Base-by-base conservation (phyloP, 495 filamentous ascomycete genomes). In the Penicillium pulvis region DNA sequence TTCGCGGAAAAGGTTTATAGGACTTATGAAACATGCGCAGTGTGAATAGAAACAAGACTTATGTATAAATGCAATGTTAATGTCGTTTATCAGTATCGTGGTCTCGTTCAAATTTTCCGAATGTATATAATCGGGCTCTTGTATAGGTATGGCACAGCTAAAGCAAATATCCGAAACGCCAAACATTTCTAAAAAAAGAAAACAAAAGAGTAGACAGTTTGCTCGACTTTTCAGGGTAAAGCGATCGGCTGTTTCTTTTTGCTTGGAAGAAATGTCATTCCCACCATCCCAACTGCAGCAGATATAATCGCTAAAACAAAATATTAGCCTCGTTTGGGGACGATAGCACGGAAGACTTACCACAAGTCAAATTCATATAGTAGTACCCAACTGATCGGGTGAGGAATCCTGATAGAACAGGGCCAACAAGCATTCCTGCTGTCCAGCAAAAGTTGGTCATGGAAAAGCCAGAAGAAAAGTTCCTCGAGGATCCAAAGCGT, bases 1-100 rank as follows among this genome's bases (percentile, higher is more conserved):
- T 60, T 69, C 48, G 51, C 59, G 43, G 47, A 39, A 41, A 2
- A 44, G 2, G 56, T 62, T 31, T 5, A 36, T 35, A 19, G 1
- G 20, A 26, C 24, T 43, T 23, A 2, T 23, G 1, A 23, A 23
- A 23, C 39, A 28, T 28, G 28, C 3, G 28, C 28, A 28, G 28
- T 28, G 20, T 23, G 2, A 23, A 23, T 23, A 23, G 20, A 23
- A 23, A 23, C 20, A 23, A 23, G 20, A 2, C 1, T 23, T 23
- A 23, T 23, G 3, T 28, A 28, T 1, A 28, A 28, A 28, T 28
- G 28, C 28, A 7, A 28, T 2, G 6, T 28, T 28, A 28, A 28
- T 5, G 28, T 28, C 28, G 28, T 28, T 28, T 28, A 28, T 28
- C 28, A 28, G 6, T 28, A 28, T 41, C 39, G n/a, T 41, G 39